These are phyloP conservation scores for Saccharum hybrid DNA, from an alignment of 202 grass and related monocot species.

Conservation along the genomic window DNA sequence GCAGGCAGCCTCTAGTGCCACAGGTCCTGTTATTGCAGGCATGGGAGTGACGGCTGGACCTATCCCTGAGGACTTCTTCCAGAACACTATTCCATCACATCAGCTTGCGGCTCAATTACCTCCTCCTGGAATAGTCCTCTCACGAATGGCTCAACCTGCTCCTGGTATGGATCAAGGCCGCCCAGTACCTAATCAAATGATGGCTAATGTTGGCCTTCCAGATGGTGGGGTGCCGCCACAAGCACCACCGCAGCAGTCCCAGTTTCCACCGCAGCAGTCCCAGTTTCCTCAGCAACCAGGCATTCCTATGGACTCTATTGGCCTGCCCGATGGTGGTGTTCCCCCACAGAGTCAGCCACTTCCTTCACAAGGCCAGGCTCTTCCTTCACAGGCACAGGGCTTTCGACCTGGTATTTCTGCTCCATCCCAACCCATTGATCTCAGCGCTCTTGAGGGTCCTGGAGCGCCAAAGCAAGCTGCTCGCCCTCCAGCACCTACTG, in stretches of 20 bases:
- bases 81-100: slow-evolving; percentile 91
- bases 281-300: slow-evolving; percentile 65
- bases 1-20: slow-evolving; percentile 45
- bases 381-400: slow-evolving; percentile 55
- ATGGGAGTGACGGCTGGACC: slow-evolving; percentile 78
- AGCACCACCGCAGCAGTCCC: slow-evolving; percentile 46
- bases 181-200: slow-evolving; percentile 63
- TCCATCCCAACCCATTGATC: slow-evolving; percentile 86
- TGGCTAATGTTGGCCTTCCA: slow-evolving; percentile 74
- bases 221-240: slow-evolving; percentile 92
- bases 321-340: slow-evolving; percentile 74
- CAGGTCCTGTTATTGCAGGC: slow-evolving; percentile 60
- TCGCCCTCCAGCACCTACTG: slow-evolving; percentile 71
- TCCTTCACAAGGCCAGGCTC: slow-evolving; percentile 50
- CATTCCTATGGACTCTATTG: slow-evolving; percentile 63
- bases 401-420: slow-evolving; percentile 54
- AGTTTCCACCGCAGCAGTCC: slow-evolving; percentile 52
- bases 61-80: slow-evolving; percentile 97
- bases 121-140: slow-evolving; percentile 70
- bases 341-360: slow-evolving; percentile 74
- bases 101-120: slow-evolving; percentile 73
- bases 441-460: slow-evolving; percentile 73
- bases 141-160: slow-evolving; percentile 68
- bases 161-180: slow-evolving; percentile 44
- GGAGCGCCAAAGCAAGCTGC: slow-evolving; percentile 59